Evolutionary conservation across 176 grass and related monocot genomes (phyloP).

Genomic region (Musa itinerans): DNA sequence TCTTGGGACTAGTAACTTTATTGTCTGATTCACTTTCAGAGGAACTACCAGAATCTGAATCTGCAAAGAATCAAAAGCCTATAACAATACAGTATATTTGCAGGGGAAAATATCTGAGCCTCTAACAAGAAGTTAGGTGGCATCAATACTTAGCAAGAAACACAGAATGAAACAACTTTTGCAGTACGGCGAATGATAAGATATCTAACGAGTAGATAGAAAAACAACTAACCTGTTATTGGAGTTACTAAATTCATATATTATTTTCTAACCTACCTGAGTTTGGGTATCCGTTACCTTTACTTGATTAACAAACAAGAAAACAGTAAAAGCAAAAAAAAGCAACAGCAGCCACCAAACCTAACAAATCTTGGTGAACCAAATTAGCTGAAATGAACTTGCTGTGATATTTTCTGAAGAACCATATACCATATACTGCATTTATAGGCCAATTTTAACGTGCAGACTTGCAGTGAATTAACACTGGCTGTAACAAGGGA

Average conservation of each 20-base stretch:
- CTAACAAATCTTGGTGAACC: not conserved
- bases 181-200: too few relatives aligned
- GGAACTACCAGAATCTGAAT: conserved; percentile 84
- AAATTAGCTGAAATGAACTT: not conserved
- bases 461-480: too few relatives aligned
- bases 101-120: not conserved
- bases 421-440: too few relatives aligned
- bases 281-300: not conserved
- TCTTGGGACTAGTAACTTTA: conserved; percentile 41
- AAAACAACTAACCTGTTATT: not conserved
- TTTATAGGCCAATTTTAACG: too few relatives aligned
- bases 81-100: not conserved
- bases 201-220: not conserved
- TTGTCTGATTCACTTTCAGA: conserved; percentile 63
- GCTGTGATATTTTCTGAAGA: not conserved
- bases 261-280: not conserved
- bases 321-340: not conserved
- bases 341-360: not conserved
- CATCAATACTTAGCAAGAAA: not conserved
- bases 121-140: not conserved
- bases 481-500: not conserved
- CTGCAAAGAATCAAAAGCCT: conserved; percentile 29
- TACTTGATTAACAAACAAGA: not conserved
- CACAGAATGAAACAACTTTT: not conserved
- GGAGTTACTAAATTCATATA: not conserved